phyloP scores from a whole-genome alignment of 1,284 basidiomycete species.

The Macrocybe sp. region DNA sequence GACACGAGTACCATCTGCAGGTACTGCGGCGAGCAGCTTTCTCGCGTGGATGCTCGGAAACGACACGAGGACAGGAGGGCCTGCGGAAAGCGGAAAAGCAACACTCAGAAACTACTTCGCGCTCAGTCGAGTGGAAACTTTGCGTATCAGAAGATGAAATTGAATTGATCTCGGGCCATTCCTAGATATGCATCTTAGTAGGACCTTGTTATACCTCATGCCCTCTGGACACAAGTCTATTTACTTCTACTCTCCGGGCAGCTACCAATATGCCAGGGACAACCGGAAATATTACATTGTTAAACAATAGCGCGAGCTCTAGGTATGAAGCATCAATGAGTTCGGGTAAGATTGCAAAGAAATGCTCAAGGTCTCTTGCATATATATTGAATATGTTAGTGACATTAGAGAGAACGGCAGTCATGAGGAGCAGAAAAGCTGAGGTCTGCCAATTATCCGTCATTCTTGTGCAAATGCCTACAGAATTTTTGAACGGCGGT shows the following conservation, averaged over 20 bases:
- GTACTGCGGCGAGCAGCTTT: constrained; percentile 19
- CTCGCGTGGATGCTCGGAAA: constrained; percentile 22
- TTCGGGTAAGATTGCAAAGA: no score
- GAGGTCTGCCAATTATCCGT: constrained; percentile 12
- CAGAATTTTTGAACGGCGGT: not conserved
- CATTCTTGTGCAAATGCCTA: constrained; percentile 35
- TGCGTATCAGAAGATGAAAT: not conserved
- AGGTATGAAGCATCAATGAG: no score
- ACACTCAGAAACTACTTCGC: not conserved
- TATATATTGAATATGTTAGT: not conserved
- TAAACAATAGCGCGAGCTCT: no score
- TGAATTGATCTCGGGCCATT: not conserved
- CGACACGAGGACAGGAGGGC: constrained; percentile 20
- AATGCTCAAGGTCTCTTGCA: no score
- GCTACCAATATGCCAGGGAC: not conserved
- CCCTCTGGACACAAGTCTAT: not conserved
- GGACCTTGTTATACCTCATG: not conserved
- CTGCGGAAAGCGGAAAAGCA: constrained; percentile 18
- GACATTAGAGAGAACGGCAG: not conserved
- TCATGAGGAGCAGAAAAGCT: not conserved
- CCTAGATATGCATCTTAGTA: not conserved
- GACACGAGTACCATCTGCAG: constrained; percentile 12
- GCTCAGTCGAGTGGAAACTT: no score
- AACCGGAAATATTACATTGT: not conserved
- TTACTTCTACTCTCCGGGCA: not conserved